A percentile compares a stretch with the other conserved stretches of the same genome.
These are phyloP conservation scores for Suillus subluteus DNA, from an alignment of 768 basidiomycete genomes.

Conservation along the genomic window DNA sequence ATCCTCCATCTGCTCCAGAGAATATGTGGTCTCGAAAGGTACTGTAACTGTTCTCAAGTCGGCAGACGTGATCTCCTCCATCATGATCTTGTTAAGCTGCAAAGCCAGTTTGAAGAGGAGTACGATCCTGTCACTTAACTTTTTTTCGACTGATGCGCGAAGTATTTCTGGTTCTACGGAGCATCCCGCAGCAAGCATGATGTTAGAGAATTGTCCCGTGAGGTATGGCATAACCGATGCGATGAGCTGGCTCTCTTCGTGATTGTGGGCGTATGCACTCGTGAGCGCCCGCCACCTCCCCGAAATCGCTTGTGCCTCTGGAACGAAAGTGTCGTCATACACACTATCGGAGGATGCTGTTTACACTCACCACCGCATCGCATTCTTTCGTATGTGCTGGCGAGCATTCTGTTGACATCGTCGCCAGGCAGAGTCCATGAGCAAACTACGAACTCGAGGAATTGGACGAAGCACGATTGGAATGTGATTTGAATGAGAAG, in stretches of 20 bases:
- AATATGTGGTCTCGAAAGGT: conserved; percentile 24
- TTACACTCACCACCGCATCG: conserved; percentile 38
- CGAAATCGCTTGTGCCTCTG: conserved; percentile 49
- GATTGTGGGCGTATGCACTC: conserved; percentile 28
- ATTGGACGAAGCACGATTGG: conserved; percentile 33
- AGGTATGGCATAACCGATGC: not conserved
- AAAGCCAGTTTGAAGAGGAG: conserved; percentile 44
- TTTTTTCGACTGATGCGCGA: conserved; percentile 38
- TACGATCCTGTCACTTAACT: conserved; percentile 42
- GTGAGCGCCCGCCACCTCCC: conserved; percentile 52
- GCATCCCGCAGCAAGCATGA: conserved; percentile 12
- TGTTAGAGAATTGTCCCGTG: not conserved
- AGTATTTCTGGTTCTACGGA: conserved; percentile 22
- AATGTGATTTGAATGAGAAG: conserved; percentile 41
- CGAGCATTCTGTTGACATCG: conserved; percentile 24
- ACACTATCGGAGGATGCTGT: not conserved
- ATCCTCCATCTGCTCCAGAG: conserved; percentile 32
- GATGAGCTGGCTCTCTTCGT: conserved; percentile 7
- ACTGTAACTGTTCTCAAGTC: conserved; percentile 33
- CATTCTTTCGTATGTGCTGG: conserved; percentile 37
- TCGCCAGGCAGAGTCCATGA: conserved; percentile 33
- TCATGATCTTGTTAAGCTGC: conserved; percentile 42
- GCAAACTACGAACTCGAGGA: conserved; percentile 27
- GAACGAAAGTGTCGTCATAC: not conserved
- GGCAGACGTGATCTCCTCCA: conserved; percentile 37